Evolutionary conservation across 1,284 basidiomycete genomes (phyloP), one percentile per base, ranked within the genome.

Genomic region (Somion occarium): DNA sequence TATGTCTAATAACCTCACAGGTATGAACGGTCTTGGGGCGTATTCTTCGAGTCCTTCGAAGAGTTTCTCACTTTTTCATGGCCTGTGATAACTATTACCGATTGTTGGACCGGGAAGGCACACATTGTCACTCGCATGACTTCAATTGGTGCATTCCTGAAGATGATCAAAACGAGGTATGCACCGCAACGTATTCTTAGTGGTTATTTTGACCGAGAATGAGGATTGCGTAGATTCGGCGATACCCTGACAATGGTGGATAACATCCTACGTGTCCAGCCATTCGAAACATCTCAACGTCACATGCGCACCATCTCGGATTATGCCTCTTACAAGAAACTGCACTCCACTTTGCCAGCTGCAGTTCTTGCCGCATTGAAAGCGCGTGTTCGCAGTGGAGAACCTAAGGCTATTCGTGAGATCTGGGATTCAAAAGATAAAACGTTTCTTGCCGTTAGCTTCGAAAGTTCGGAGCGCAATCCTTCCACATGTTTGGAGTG

Each of bases 41-140:
- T 85, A 47, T 75, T 88, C 52, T 93, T 93, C 69, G 78, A 82
- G 46, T 80, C 86, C 0, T 93, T 93, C 65, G 85, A 88, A 53
- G 83, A 83, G 38, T 93, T 93, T 65, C 75, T 93, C 38, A 76
- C 81, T 7, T 93, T 92, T 64, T 88, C 86, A 25, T 93, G 91
- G 91, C 90, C 91, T 9, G 83, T 82, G 12, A 87, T 93, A 56
- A 84, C 83, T 2, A 79, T 91, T 37, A 91, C 91, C 38, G 87
- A 92, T 64, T 64, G 72, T 45, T 74, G 73, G 59, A 89, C 90
- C 0, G 86, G 88, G 2, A 78, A 78, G 56, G 80, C 87, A 0
- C 90, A 93, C 65, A 85, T 93, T 50, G 88, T 88, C 9, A 91
- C 88, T 12, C 76, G 85, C 38, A 68, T 81, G 54, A 83, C 77